Base-by-base conservation (phyloP, 176 grass and related monocot genomes). In the Themeda triandra region DNA sequence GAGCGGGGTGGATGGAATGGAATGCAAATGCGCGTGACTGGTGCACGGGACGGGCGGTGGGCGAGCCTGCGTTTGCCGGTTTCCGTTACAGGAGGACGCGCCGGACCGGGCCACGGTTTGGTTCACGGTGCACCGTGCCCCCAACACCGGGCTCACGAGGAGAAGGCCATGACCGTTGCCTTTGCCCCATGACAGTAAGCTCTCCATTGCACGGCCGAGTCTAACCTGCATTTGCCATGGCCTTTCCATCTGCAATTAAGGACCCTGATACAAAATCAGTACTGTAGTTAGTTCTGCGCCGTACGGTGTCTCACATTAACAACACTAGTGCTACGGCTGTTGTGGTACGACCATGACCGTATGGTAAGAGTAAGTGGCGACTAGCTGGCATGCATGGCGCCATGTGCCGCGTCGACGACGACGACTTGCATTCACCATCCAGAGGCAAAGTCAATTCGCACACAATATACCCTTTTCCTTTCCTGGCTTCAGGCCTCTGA, bases 11-110 rank as follows among this genome's bases (percentile, higher is more conserved):
- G 10, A 6, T 4, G 13, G 3, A 8, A 6, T 66, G 31, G 65
- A 70, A 70, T 40, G 25, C 12, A 14, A 72, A 56, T 77, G 76
- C 76, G 76, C 76, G 76, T 63, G 27, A 8, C 46, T 48, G 46
- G 13, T 44, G 41, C 11, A 5, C 44, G 13, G 33, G 6, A 0
- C 67, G 67, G 37, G 33, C 29, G 3, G 31, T 8, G n/a, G 56
- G 35, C 35, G 37, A 7, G 23, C 13, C 39, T 15, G 69, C 40
- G 69, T 42, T 39, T 72, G 37, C 40, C 13, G 56, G 70, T 73
- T 48, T 48, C 69, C 12, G 39, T 71, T 44, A 27, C 37, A n/a
- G 23, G 54, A 41, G 21, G 9, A 37, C 36, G 67, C 35, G 21
- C 36, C 35, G 19, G 33, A 18, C 9, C 19, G 10, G 21, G 35